A percentile compares a stretch with the other conserved stretches of the same genome.
These are phyloP conservation scores for Ogataea methanolica DNA, from an alignment of 805 yeast genomes.

Conservation along the genomic window DNA sequence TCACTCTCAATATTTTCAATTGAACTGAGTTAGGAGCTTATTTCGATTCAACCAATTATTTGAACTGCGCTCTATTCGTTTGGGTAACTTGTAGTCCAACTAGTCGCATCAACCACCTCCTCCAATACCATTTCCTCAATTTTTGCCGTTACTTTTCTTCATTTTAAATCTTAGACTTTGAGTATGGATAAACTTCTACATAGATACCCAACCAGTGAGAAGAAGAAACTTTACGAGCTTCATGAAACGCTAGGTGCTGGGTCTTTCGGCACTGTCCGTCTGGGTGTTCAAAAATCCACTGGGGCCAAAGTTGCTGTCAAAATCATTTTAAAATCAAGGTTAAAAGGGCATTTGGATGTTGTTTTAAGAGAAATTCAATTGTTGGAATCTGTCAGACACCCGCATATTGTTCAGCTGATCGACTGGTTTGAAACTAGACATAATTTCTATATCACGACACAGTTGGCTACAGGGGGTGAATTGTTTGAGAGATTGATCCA, in stretches of 20 bases:
- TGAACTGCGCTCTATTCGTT: too few relatives aligned
- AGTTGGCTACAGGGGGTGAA: conserved; percentile 95
- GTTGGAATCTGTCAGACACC: conserved; percentile 66
- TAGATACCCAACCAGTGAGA: conserved; percentile 23
- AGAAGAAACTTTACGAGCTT: conserved; percentile 68
- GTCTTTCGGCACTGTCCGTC: conserved; percentile 86
- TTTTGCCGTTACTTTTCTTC: neutral
- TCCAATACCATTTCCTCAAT: too few relatives aligned
- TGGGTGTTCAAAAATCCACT: conserved; percentile 46
- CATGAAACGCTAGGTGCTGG: conserved; percentile 92
- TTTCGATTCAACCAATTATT: too few relatives aligned
- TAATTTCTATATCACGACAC: conserved; percentile 90
- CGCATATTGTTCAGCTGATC: conserved; percentile 81
- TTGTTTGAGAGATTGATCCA: conserved; percentile 80
- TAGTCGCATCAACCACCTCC: too few relatives aligned
- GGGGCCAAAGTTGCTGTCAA: conserved; percentile 83
- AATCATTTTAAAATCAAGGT: conserved; percentile 79
- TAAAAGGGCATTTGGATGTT: conserved; percentile 60
- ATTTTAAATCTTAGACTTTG: neutral
- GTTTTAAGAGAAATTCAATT: conserved; percentile 75
- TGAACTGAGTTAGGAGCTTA: too few relatives aligned
- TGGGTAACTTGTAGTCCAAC: too few relatives aligned
- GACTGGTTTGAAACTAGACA: conserved; percentile 95
- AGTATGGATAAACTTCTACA: conserved; percentile 13
- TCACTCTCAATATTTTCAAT: too few relatives aligned